Percentiles rank a stretch among this genome's conserved stretches.
Evolutionary conservation across 805 yeast genomes (phyloP).

Genomic region (Candida ipomoeae): DNA sequence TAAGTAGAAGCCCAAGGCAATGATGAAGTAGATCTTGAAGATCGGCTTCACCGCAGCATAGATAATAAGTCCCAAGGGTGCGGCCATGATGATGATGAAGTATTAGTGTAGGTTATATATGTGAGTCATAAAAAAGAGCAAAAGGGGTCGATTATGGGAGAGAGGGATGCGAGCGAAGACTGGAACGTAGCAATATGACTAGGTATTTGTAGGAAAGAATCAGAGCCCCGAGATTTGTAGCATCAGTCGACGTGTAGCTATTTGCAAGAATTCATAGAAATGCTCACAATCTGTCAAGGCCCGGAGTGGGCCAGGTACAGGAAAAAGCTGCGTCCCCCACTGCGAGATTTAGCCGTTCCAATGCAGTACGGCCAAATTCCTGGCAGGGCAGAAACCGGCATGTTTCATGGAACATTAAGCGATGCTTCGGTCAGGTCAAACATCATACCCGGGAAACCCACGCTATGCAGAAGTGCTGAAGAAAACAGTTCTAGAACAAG

Average conservation of each 20-base stretch:
- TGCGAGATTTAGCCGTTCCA: neutral
- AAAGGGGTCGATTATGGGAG: neutral
- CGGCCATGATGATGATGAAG: slow-evolving; percentile 8
- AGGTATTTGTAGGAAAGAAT: too few species aligned
- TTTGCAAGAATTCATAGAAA: neutral
- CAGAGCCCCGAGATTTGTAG: neutral
- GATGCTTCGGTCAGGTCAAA: too few species aligned
- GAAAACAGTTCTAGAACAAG: too few species aligned
- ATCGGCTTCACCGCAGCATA: slow-evolving; percentile 84
- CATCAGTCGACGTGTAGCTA: neutral
- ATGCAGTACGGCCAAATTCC: too few species aligned
- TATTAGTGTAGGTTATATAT: neutral
- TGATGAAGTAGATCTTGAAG: slow-evolving; percentile 71
- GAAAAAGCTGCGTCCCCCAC: neutral
- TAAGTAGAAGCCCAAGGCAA: slow-evolving; percentile 60
- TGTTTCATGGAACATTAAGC: too few species aligned
- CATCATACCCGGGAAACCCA: too few species aligned
- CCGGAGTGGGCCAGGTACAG: neutral
- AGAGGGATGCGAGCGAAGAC: too few species aligned
- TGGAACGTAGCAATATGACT: too few species aligned
- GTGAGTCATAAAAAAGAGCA: neutral
- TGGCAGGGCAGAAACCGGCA: too few species aligned
- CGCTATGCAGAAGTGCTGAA: too few species aligned
- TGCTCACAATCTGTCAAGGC: neutral
- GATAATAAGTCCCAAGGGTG: slow-evolving; percentile 56